Percentiles rank a stretch among this genome's conserved stretches.
Conservation (phyloP, 225 moss, liverwort and hornwort species). For the Physcomitrellopsis africana region DNA sequence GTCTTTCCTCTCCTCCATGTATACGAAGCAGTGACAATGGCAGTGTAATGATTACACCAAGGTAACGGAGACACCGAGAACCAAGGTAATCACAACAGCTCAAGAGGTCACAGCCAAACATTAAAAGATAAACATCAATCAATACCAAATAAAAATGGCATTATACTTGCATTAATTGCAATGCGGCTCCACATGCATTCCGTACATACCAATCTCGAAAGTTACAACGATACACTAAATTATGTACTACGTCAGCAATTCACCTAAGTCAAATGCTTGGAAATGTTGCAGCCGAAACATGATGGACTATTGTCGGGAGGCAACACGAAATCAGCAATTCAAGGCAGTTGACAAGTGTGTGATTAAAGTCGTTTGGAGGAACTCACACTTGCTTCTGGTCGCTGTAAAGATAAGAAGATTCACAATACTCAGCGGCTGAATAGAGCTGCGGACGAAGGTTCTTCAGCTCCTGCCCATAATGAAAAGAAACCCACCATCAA, state of each 20-base stretch:
- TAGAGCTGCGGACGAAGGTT: conserved; percentile 97
- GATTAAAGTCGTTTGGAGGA: not conserved
- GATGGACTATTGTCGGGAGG: too few species aligned
- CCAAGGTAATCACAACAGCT: not conserved
- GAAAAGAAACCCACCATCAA: conserved; percentile 29
- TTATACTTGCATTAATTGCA: not conserved
- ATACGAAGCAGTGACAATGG: conserved; percentile 21
- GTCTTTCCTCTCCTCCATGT: conserved; percentile 8
- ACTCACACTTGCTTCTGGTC: conserved; percentile 99
- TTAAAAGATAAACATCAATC: not conserved
- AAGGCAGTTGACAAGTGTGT: too few species aligned
- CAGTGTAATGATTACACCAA: not conserved
- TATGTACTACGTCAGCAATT: too few species aligned
- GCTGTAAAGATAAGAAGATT: conserved; percentile 96
- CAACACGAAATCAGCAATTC: too few species aligned
- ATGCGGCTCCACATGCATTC: too few species aligned
- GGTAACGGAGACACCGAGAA: not conserved
- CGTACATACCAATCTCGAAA: too few species aligned
- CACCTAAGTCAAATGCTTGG: too few species aligned
- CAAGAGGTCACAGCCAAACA: not conserved
- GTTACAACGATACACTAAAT: too few species aligned
- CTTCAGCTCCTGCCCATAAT: conserved; percentile 83
- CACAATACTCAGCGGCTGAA: conserved; percentile 97
- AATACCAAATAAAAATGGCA: not conserved
- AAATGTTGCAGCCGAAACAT: too few species aligned